phyloP scores from a whole-genome alignment of 1,284 basidiomycete species.

The Microbotryum lychnidis-dioicae region DNA sequence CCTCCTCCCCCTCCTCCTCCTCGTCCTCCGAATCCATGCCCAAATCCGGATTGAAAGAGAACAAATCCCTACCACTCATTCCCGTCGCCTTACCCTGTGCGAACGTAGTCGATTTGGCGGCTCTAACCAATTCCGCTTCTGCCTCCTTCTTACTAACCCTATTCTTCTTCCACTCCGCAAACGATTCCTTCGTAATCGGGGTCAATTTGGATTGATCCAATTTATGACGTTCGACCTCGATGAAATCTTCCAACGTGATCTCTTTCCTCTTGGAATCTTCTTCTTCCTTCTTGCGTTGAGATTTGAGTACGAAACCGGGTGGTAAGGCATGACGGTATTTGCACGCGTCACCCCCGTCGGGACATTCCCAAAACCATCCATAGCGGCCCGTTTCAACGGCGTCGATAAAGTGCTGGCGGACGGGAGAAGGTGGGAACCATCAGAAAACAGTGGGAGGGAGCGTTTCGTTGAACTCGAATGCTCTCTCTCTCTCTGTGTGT shows the following conservation, averaged over 20 bases:
- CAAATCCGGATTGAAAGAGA: slow-evolving; percentile 71
- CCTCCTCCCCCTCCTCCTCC: slow-evolving; percentile 54
- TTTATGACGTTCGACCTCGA: slow-evolving; percentile 97
- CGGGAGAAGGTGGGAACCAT: slow-evolving; percentile 69
- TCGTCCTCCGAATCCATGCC: slow-evolving; percentile 55
- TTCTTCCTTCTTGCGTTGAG: slow-evolving; percentile 40
- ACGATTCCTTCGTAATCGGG: slow-evolving; percentile 88
- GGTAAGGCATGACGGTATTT: slow-evolving; percentile 94
- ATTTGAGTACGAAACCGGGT: slow-evolving; percentile 63
- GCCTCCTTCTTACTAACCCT: slow-evolving; percentile 85
- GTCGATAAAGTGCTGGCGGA: slow-evolving; percentile 64
- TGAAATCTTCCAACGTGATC: slow-evolving; percentile 92
- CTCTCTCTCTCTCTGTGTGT: too few species aligned
- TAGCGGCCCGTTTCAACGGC: slow-evolving; percentile 90
- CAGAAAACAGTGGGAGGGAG: slow-evolving; percentile 41
- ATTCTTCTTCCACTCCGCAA: slow-evolving; percentile 91
- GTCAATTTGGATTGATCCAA: slow-evolving; percentile 74
- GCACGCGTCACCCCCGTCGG: slow-evolving; percentile 56
- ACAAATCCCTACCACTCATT: slow-evolving; percentile 92
- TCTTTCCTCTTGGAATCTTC: slow-evolving; percentile 70
- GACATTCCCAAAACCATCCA: slow-evolving; percentile 48
- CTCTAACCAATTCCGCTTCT: slow-evolving; percentile 67
- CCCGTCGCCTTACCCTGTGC: slow-evolving; percentile 85
- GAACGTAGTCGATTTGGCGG: slow-evolving; percentile 74
- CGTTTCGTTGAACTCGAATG: background rate